A percentile compares a stretch with the other conserved stretches of the same genome.
phyloP scores from a whole-genome alignment of 2,329 filamentous ascomycete species.

The Fusarium nodosum region DNA sequence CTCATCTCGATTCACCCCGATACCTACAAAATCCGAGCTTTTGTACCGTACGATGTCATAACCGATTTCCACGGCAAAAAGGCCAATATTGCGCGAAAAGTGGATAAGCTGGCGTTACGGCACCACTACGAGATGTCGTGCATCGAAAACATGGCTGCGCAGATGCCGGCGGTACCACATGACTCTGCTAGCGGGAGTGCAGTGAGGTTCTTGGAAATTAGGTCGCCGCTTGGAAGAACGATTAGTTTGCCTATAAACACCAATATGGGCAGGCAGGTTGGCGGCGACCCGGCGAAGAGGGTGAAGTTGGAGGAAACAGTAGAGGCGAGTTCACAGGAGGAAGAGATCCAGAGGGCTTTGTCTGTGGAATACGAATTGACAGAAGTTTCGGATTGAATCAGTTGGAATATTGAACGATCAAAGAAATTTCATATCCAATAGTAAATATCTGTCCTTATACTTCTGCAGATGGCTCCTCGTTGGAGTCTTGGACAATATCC shows the following conservation, averaged over 20 bases:
- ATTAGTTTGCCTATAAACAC: not conserved
- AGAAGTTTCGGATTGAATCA: not conserved
- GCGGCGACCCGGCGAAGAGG: not conserved
- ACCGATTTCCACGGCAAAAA: not conserved
- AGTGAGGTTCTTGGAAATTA: not conserved
- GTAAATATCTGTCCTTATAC: too few relatives aligned
- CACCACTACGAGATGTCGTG: conserved; percentile 44
- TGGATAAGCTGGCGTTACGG: conserved; percentile 29
- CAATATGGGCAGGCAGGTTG: fast-evolving
- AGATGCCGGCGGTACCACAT: not conserved
- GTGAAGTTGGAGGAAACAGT: not conserved
- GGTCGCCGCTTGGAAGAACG: not conserved
- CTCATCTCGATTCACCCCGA: conserved; percentile 46
- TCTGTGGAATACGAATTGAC: not conserved
- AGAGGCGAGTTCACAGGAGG: not conserved
- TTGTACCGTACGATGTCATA: conserved; percentile 19
- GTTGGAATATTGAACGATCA: not conserved
- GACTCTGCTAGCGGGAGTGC: not conserved
- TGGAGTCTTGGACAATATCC: fast-evolving
- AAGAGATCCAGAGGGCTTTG: conserved; percentile 1
- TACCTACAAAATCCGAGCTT: conserved; percentile 30
- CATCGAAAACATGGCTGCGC: conserved; percentile 9
- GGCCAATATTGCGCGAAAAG: not conserved
- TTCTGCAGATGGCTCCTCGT: fast-evolving
- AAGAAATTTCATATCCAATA: not conserved